Base-by-base conservation (phyloP, 805 yeast species). In the Candida wancherniae region DNA sequence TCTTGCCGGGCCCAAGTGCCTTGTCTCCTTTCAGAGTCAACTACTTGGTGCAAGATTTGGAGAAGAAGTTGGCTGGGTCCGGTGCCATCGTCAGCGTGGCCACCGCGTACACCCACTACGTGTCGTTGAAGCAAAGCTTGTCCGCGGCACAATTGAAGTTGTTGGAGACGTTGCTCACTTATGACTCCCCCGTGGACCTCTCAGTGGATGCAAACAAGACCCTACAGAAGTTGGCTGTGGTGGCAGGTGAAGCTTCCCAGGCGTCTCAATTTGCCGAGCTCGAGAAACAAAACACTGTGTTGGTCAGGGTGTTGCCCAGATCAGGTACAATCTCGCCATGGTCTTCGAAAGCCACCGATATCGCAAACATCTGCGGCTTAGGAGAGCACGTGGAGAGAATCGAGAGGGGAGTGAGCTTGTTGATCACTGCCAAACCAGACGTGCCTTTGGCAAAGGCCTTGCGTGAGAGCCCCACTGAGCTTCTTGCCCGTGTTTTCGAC, bases 311-410 rank as follows among this genome's bases (percentile, higher is more conserved):
- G 31, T 69, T 87, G 31, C 98, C 99, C 25, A 77, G 97, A 58
- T 67, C 87, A 6, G 98, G 98, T 39, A 92, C 98, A 9, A 90
- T 92, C 44, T 88, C 97, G 15, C 97, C 98, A 19, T 92, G 99
- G 99, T 85, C 96, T 7, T 88, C 97, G 9, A 92, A 92, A 63
- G 99, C 99, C 16, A 88, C 98, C 23, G 90, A 92, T 61, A 92
- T 92, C 45, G 74, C 88, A 31, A 75, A 79, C 34, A 94, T 84
- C 34, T 85, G 95, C 63, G 96, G 96, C 7, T 70, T 92, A 39
- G 73, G 68, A 22, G 67, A 70, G 12, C 73, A 70, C 39, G 69
- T 92, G 28, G 84, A 77, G 51, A 75, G 97, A 49, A 79, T 92
- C 35, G 99, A 92, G 67, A 77, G 98, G 53, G 99, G 98, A 36